Evolutionary conservation across 2,329 filamentous ascomycete genomes (phyloP).

Genomic region (Aspergillus japonicus): DNA sequence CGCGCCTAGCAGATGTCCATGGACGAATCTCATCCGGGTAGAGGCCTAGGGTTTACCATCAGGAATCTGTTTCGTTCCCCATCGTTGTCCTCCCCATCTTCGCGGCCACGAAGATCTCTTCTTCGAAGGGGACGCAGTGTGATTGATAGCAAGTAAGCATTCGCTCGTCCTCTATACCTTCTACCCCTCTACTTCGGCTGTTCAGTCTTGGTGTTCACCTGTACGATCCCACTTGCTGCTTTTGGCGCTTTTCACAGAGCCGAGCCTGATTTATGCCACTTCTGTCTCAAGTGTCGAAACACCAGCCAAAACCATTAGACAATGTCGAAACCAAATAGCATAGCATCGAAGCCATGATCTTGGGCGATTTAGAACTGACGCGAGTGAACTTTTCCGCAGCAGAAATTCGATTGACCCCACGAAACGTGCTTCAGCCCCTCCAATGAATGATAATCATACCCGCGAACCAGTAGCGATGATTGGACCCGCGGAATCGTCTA

Average conservation of each 20-base stretch:
- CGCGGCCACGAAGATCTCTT: constrained; percentile 32
- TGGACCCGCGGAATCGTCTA: constrained; percentile 37
- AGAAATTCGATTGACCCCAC: constrained; percentile 21
- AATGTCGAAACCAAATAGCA: background rate
- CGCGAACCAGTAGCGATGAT: constrained; percentile 41
- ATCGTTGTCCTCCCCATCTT: constrained; percentile 27
- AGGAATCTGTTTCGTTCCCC: constrained; percentile 35
- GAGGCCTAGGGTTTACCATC: constrained; percentile 32
- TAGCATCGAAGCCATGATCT: background rate
- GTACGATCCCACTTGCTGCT: background rate
- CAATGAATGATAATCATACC: constrained; percentile 33
- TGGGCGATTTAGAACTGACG: constrained; percentile 10
- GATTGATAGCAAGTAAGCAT: constrained; percentile 35
- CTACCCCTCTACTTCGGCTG: background rate
- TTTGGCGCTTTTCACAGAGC: background rate
- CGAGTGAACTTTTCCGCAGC: constrained; percentile 10
- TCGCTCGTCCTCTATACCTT: background rate
- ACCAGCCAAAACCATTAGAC: background rate
- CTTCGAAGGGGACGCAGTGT: constrained; percentile 38
- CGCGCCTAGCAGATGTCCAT: constrained; percentile 36
- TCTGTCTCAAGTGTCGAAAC: background rate
- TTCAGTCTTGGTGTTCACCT: background rate
- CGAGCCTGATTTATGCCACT: background rate
- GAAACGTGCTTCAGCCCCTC: constrained; percentile 17
- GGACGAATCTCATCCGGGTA: constrained; percentile 33